phyloP scores from a whole-genome alignment of 495 filamentous ascomycete species.

The Tirmania nivea region DNA sequence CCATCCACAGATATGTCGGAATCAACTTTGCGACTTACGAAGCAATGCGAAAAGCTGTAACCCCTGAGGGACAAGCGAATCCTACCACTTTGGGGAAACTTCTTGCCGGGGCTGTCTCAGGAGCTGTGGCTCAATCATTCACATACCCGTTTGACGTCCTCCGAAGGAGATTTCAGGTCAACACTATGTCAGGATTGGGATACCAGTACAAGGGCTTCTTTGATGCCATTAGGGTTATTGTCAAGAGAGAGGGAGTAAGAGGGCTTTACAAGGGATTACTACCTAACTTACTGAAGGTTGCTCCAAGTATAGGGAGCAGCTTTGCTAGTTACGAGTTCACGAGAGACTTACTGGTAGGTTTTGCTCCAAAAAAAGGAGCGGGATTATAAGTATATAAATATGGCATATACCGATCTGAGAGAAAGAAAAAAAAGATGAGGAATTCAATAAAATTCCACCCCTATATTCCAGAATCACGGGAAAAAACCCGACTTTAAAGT shows the following conservation, averaged over 20 bases:
- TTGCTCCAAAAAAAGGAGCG: not conserved
- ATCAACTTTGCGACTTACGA: constrained; percentile 98
- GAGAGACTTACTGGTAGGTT: constrained; percentile 39
- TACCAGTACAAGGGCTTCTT: constrained; percentile 76
- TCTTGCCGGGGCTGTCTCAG: constrained; percentile 70
- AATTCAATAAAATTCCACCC: no score
- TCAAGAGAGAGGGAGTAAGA: constrained; percentile 49
- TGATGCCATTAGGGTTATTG: constrained; percentile 63
- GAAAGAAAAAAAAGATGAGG: no score
- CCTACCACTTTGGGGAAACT: constrained; percentile 63
- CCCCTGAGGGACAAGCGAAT: constrained; percentile 69
- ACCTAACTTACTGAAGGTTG: constrained; percentile 88
- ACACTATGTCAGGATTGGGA: constrained; percentile 97
- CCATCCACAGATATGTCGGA: constrained; percentile 41
- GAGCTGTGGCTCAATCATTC: constrained; percentile 90
- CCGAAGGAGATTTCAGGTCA: constrained; percentile 91
- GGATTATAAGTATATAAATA: not conserved
- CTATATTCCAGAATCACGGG: no score
- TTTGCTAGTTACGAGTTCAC: constrained; percentile 94
- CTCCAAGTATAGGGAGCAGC: constrained; percentile 93
- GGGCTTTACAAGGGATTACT: constrained; percentile 85
- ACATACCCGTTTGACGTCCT: constrained; percentile 89
- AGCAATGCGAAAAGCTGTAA: constrained; percentile 60
- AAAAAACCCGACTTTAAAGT: no score
- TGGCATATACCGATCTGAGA: no score